phyloP scores from a whole-genome alignment of 345 rosid genomes.

The Salix arbutifolia region DNA sequence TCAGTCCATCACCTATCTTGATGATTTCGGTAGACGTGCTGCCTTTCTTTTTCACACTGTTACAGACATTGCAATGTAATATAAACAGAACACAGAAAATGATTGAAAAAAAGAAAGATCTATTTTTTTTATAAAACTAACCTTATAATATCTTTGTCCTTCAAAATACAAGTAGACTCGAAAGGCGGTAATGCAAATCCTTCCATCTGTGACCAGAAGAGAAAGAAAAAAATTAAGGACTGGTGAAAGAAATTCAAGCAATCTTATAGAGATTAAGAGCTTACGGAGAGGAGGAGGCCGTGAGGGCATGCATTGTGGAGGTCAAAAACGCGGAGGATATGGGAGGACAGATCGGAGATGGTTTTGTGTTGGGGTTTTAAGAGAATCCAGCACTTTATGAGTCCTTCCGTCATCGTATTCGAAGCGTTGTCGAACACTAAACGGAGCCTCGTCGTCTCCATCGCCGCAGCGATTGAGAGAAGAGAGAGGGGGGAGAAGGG shows the following conservation, averaged over 20 bases:
- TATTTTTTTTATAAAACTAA: constrained; percentile 20
- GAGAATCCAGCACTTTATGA: constrained; percentile 73
- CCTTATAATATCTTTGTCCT: constrained; percentile 78
- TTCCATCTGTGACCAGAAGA: constrained; percentile 65
- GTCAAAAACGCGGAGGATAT: constrained; percentile 48
- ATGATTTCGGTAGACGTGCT: constrained; percentile 25
- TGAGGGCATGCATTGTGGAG: constrained; percentile 61
- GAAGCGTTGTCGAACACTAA: constrained; percentile 48
- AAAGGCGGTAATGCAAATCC: constrained; percentile 83
- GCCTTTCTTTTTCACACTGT: constrained; percentile 65
- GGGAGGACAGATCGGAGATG: constrained; percentile 60
- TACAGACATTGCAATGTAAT: not conserved
- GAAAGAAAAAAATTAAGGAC: not conserved
- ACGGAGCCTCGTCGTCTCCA: constrained; percentile 62
- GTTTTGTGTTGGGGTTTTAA: constrained; percentile 63
- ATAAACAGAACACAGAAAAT: not conserved
- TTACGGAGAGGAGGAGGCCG: constrained; percentile 73
- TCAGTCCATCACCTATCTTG: constrained; percentile 25
- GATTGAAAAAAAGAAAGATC: not conserved
- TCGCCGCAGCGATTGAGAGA: constrained; percentile 20
- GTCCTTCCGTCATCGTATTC: constrained; percentile 53
- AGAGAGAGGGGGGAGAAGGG: not conserved
- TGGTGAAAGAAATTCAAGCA: not conserved
- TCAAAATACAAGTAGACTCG: constrained; percentile 65
- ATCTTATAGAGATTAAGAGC: not conserved